Percentiles rank a stretch among this genome's conserved stretches.
Conservation (phyloP, 176 grass and related monocot species). For the Triticum turgidum region DNA sequence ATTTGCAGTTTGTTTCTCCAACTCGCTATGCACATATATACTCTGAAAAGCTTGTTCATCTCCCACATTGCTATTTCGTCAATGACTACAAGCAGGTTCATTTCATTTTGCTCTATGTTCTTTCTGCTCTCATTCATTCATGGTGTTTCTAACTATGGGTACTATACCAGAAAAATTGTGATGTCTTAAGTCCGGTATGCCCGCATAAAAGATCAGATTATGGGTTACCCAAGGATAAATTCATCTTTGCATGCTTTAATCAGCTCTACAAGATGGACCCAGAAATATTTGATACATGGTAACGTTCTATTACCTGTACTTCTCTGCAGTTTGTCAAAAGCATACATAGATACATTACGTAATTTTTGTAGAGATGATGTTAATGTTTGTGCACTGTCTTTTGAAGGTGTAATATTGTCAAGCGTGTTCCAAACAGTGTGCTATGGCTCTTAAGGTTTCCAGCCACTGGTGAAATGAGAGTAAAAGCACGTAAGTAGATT, state of each 20-base stretch:
- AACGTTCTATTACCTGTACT: background rate
- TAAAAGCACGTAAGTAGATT: conserved; percentile 13
- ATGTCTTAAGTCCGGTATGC: background rate
- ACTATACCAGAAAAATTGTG: conserved; percentile 18
- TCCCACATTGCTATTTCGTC: conserved; percentile 81
- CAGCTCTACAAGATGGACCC: conserved; percentile 26
- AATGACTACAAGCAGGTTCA: conserved; percentile 76
- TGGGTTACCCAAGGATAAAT: conserved; percentile 20
- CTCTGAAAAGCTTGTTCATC: conserved; percentile 78
- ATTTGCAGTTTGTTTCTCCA: conserved; percentile 15
- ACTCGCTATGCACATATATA: conserved; percentile 56
- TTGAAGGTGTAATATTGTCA: conserved; percentile 19
- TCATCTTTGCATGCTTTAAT: conserved; percentile 30
- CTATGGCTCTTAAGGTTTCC: conserved; percentile 24
- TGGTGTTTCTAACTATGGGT: background rate
- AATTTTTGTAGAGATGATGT: background rate
- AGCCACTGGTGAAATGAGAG: conserved; percentile 25
- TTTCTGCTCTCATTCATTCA: conserved; percentile 2
- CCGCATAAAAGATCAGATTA: conserved; percentile 27
- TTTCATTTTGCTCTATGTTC: background rate
- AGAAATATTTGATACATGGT: conserved; percentile 25
- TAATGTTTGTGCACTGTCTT: background rate
- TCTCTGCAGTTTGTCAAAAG: background rate
- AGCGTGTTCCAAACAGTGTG: conserved; percentile 22
- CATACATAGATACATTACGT: background rate